Evolutionary conservation across 208 protist species (phyloP), one percentile per base, ranked within the genome.

Genomic region (Trypanosoma conorhini): DNA sequence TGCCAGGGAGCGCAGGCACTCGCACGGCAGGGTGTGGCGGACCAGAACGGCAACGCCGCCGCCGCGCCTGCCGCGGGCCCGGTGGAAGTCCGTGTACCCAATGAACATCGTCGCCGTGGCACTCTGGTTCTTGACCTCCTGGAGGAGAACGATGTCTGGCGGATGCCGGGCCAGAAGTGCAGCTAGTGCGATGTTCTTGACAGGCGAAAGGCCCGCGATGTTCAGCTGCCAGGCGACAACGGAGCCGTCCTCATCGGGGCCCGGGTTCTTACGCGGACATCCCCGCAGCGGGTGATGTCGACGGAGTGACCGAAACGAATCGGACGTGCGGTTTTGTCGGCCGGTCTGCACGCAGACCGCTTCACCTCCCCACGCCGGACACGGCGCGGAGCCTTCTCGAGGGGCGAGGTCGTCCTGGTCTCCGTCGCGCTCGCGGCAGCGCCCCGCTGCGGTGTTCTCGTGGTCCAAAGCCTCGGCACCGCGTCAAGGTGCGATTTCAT

Each of bases 311-410:
- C 55, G 26, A 9, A 7, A 17, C 30, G 22, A 60, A 31, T 40
- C 26, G 55, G 55, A 21, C 55, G 55, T 60, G 30, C 55, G 38
- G 55, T 60, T 31, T 28, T 60, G 35, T 40, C 35, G 28, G 55
- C 15, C 28, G 26, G 17, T 38, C 55, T 31, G 24, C 24, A 30
- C 21, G 35, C 28, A 31, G 55, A 38, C 26, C 55, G 9, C 55
- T n/a, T 60, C 55, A 60, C 22, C 55, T 38, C 55, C 55, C 55
- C 55, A 60, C 19, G 21, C 3, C 55, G 55, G 28, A 35, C 55
- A 60, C 17, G 55, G 35, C 26, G 13, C n/a, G 30, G 55, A 60
- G 12, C 55, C 30, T 33, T 60, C 2, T 38, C 55, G 55, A 60
- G 55, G 22, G 30, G 30, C 38, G 55, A 60, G 38, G 55, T 60